Evolutionary conservation across 306 rosid species (phyloP), one percentile per base, ranked within the genome.

Genomic region (Abrus precatorius): DNA sequence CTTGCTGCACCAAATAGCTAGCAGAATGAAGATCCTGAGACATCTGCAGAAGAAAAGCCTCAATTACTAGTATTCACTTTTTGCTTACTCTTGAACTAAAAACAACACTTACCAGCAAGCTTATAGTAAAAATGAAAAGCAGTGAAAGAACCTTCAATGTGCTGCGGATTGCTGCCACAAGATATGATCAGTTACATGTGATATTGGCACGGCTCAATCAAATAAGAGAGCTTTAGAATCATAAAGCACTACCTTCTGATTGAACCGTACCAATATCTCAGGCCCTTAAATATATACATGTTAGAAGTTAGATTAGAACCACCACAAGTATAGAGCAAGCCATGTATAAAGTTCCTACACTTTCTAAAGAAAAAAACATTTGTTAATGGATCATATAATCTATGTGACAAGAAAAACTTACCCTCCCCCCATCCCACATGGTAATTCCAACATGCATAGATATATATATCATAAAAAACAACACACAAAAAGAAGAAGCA

Each of bases 131-230:
- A 66, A 69, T 82, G 44, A 73, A 65, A 80, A 48, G 6, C 34
- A 76, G 30, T 41, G 72, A 63, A 54, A 43, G 5, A 59, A 61
- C 53, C 80, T 67, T 75, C 12, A 3, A 49, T 52, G 13, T 66
- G 49, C 54, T 63, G 70, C 40, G 2, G 38, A 64, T 28, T 59
- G 57, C 9, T 48, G 57, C 20, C 40, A 14, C 9, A 60, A 72
- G 67, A 69, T 64, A 30, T 56, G 52, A 34, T 10, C 6, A 72
- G 30, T 72, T 36, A 38, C 81, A 82, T 80, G 93, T 87, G 96
- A 91, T 91, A 91, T 91, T 91, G 96, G 96, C 96, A 91, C 96
- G 96, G 93, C 96, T 91, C 96, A 91, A 91, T 89, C 92, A 91
- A 91, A 91, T 66, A 84, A 89, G 76, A 87, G 88, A 86, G 73